Conservation (phyloP, 371 early-diverging fungal genomes). For the Mucor ambiguus region DNA sequence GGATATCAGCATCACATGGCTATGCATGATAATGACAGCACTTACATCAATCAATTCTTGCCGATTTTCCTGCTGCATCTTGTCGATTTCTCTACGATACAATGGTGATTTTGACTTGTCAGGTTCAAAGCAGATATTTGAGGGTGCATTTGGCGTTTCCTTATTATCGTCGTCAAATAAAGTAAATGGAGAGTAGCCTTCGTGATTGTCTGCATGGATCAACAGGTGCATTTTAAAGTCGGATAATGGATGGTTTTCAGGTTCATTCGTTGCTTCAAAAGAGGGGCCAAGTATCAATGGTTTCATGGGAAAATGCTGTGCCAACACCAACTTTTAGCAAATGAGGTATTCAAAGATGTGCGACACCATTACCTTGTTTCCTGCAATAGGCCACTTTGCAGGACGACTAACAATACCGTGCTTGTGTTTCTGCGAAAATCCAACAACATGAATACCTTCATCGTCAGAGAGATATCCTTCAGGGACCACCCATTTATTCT, state of each 20-base stretch:
- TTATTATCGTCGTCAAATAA: background rate
- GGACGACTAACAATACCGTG: conserved; percentile 17
- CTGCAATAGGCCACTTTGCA: conserved; percentile 17
- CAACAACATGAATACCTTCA: conserved; percentile 48
- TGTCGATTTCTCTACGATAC: conserved; percentile 10
- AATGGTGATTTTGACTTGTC: background rate
- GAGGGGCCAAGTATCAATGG: conserved; percentile 21
- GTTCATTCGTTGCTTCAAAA: conserved; percentile 11
- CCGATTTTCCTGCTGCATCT: background rate
- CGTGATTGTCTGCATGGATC: background rate
- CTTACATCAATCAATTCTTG: conserved; percentile 5
- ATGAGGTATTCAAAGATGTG: background rate
- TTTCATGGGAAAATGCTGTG: conserved; percentile 22
- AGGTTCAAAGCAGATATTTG: background rate
- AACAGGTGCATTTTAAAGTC: conserved; percentile 17
- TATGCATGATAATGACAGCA: background rate
- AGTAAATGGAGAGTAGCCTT: conserved; percentile 11
- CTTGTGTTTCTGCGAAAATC: background rate
- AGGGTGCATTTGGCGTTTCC: background rate
- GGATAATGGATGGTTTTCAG: conserved; percentile 18
- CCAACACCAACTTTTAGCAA: background rate
- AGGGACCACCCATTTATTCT: conserved; percentile 47
- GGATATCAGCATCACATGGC: background rate
- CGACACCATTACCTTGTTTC: conserved; percentile 11
- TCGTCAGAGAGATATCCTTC: conserved; percentile 81